Percentiles rank a stretch among this genome's conserved stretches.
These are phyloP conservation scores for Sporobolomyces phaffii DNA, from an alignment of 768 basidiomycete genomes.

Conservation along the genomic window DNA sequence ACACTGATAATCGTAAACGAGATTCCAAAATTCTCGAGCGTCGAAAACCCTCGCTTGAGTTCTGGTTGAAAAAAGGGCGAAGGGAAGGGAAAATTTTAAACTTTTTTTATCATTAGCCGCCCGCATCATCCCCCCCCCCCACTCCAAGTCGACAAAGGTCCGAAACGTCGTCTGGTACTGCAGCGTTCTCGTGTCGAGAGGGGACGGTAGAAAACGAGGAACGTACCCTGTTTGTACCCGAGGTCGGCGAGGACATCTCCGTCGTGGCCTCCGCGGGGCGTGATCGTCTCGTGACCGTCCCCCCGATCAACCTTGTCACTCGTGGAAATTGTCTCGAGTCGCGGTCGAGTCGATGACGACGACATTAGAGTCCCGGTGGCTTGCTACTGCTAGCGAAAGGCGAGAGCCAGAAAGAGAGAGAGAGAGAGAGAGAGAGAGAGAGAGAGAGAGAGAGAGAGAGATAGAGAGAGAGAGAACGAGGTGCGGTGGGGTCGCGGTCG, in stretches of 20 bases:
- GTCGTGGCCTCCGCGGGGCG: not conserved
- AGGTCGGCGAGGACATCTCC: conserved; percentile 12
- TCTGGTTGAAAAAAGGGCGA: not conserved
- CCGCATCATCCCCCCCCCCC: not conserved
- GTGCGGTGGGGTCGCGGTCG: too few relatives aligned
- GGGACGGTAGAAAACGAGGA: not conserved
- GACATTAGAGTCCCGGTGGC: not conserved
- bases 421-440: too few relatives aligned
- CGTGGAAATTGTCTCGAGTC: not conserved
- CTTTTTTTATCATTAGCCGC: too few relatives aligned
- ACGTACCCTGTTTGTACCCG: conserved; percentile 20
- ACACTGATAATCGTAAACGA: conserved; percentile 70
- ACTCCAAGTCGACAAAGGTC: not conserved
- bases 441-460: too few relatives aligned
- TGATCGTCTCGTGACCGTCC: conserved; percentile 1
- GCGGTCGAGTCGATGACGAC: not conserved
- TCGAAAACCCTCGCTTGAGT: conserved; percentile 23
- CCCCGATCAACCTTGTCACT: not conserved
- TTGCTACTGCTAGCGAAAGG: not conserved
- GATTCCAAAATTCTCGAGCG: conserved; percentile 37
- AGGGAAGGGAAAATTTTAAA: too few relatives aligned
- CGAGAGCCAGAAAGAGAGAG: not conserved
- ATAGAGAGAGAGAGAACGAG: too few relatives aligned
- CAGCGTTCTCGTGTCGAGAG: not conserved
- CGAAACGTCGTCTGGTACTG: not conserved